Conservation (phyloP, 768 basidiomycete genomes). For the Hygrophoropsis aurantiaca region DNA sequence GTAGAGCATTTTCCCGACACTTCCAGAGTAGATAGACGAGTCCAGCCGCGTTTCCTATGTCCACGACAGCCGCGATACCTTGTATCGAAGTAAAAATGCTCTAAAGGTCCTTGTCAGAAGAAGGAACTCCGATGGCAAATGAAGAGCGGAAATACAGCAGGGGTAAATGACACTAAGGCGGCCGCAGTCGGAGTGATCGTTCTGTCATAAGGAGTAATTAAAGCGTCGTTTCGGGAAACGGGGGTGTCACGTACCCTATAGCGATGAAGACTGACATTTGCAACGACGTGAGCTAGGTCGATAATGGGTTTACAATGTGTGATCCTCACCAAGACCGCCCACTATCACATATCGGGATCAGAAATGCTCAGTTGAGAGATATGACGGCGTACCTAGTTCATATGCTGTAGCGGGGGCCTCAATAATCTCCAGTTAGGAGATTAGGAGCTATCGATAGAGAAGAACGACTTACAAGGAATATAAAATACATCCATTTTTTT, state of each 20-base stretch:
- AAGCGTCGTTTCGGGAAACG: neutral
- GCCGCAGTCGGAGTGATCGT: conserved; percentile 1
- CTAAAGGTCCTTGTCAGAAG: neutral
- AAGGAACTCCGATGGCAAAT: neutral
- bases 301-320: neutral
- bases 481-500: conserved; percentile 6
- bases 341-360: neutral
- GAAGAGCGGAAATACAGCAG: neutral
- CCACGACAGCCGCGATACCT: conserved; percentile 1
- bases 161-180: neutral
- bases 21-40: neutral
- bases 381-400: conserved; percentile 4
- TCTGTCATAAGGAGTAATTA: conserved; percentile 2
- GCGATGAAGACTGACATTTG: conserved; percentile 3
- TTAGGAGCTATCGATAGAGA: neutral
- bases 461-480: conserved; percentile 3
- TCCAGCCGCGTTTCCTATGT: conserved; percentile 4
- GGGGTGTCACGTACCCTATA: neutral
- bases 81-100: conserved; percentile 1
- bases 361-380: too few species aligned
- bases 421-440: too few species aligned
- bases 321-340: conserved; percentile 6
- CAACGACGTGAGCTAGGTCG: neutral
- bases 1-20: neutral
- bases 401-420: conserved; percentile 4